Percentiles rank a stretch among this genome's conserved stretches.
These are phyloP conservation scores for Cordyceps javanica DNA, from an alignment of 2,329 filamentous ascomycete genomes.

Conservation along the genomic window DNA sequence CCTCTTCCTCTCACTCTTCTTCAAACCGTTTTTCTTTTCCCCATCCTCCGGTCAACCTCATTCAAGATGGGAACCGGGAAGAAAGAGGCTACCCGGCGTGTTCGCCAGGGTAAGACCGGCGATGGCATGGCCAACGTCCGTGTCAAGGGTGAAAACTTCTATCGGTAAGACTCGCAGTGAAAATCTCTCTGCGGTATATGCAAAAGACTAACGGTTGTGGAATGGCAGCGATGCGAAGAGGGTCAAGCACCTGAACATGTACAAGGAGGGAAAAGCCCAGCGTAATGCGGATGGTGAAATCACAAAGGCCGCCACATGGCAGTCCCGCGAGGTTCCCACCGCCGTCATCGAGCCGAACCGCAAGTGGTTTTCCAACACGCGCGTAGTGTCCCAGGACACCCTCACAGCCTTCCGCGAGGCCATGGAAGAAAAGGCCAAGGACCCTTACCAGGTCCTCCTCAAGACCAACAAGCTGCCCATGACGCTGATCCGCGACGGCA, in stretches of 20 bases:
- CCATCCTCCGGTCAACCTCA: neutral
- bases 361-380: conserved; percentile 96
- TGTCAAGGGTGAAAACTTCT: conserved; percentile 97
- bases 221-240: conserved; percentile 63
- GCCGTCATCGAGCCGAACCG: conserved; percentile 92
- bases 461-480: conserved; percentile 97
- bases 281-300: conserved; percentile 80
- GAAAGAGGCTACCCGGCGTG: conserved; percentile 79
- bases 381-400: conserved; percentile 82
- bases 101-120: conserved; percentile 75
- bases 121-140: conserved; percentile 91
- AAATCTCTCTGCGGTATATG: neutral
- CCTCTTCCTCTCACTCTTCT: conserved; percentile 6
- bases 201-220: conserved; percentile 9
- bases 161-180: conserved; percentile 55
- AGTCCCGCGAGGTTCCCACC: conserved; percentile 72
- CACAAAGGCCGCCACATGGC: conserved; percentile 74
- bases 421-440: conserved; percentile 80
- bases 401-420: conserved; percentile 83
- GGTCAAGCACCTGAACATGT: conserved; percentile 82
- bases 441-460: conserved; percentile 90
- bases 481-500: conserved; percentile 79
- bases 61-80: conserved; percentile 76
- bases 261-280: conserved; percentile 78
- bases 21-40: neutral